Percentiles rank a stretch among this genome's conserved stretches.
phyloP scores from a whole-genome alignment of 176 grass and related monocot species.

The Aegilops tauschii region DNA sequence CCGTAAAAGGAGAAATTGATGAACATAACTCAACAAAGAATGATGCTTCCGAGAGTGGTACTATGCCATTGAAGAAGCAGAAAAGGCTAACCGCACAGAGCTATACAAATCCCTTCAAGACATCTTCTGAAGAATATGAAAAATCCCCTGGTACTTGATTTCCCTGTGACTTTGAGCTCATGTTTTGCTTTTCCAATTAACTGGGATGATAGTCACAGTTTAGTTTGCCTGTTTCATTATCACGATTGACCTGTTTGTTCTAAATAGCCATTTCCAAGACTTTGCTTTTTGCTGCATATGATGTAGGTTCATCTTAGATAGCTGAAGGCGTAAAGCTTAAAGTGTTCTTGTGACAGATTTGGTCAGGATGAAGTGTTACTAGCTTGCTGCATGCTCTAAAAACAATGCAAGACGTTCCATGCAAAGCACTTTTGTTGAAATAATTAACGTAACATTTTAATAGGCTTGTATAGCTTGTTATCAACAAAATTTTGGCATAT shows the following conservation, averaged over 20 bases:
- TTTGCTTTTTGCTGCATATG: not conserved
- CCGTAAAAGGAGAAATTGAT: conserved; percentile 24
- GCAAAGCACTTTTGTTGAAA: not conserved
- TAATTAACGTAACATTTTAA: not conserved
- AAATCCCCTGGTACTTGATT: conserved; percentile 30
- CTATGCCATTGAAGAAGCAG: conserved; percentile 23
- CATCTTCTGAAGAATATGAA: not conserved
- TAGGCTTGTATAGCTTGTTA: not conserved
- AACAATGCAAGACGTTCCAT: not conserved
- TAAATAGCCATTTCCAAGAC: conserved; percentile 1
- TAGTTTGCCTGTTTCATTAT: not conserved
- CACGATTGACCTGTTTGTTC: not conserved
- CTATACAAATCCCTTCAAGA: conserved; percentile 25
- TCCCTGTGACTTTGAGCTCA: conserved; percentile 4
- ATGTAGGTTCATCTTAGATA: conserved; percentile 6
- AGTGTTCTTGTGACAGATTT: not conserved
- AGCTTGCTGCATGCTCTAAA: not conserved
- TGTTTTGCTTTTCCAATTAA: not conserved
- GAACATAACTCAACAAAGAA: not conserved
- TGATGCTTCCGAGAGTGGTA: not conserved
- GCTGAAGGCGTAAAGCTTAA: not conserved
- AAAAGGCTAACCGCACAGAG: conserved; percentile 37
- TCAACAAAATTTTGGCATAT: not conserved
- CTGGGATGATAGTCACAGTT: not conserved
- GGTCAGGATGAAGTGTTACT: not conserved